Evolutionary conservation across 140 eudicot genomes (phyloP), one percentile per base, ranked within the genome.

Genomic region (Erigeron philadelphicus): DNA sequence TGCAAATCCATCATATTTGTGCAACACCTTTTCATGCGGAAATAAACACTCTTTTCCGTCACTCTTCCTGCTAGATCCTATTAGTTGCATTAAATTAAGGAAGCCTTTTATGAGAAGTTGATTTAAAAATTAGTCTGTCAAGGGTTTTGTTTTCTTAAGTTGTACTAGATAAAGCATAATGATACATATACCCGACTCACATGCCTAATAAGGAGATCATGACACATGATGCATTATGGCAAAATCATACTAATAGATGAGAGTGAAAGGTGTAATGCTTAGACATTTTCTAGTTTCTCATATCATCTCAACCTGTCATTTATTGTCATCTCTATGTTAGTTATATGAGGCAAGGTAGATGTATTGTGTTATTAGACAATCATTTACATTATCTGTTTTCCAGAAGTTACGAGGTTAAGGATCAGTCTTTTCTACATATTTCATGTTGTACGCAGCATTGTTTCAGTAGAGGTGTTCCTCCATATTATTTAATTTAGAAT

Each of bases 391-490:
- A 63, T 59, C 38, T 17, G 61, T 45, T 17, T 60, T 46, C 19
- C 13, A 63, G 64, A 50, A 61, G 77, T 17, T 63, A 63, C 42
- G 15, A 23, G 2, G 40, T 11, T 45, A 16, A 21, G 66, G 41
- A 45, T 74, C 16, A 44, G 38, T 1, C 5, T 1, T 43, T 10
- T 62, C 42, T 72, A 54, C 13, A 8, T 61, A 62, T 46, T 21
- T 60, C 35, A 44, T 17, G 11, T 64, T 40, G 8, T 41, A 47
- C 40, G 53, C 44, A 62, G 13, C 45, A 1, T 73, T 31, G 52
- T 73, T 64, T 47, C 57, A 63, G 53, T 54, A 73, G 35, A 64
- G 65, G 44, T 3, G 64, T 41, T 42, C 19, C 61, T 47, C 4
- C 5, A 0, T 31, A 61, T 61, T 35, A 38, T 12, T 72, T 15